Conservation (phyloP, 73 alveolate species). For the Paramecium bursaria region DNA sequence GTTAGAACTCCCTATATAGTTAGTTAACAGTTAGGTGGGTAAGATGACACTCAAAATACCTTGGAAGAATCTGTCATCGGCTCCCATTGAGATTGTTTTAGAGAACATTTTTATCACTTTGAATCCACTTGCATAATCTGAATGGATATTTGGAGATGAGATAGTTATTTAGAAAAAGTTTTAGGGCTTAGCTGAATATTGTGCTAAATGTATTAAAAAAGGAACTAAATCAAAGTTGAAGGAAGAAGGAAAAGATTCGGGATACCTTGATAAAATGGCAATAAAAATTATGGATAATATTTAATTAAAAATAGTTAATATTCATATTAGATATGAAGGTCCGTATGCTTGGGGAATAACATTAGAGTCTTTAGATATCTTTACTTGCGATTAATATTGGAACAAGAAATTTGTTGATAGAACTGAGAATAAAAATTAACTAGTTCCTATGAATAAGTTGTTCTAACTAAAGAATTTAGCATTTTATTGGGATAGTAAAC, state of each 20-base stretch:
- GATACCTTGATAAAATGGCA: constrained; percentile 88
- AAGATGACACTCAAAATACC: constrained; percentile 90
- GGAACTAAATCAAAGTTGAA: constrained; percentile 56
- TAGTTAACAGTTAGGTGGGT: constrained; percentile 82
- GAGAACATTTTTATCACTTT: constrained; percentile 89
- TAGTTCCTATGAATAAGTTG: constrained; percentile 72
- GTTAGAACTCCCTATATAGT: constrained; percentile 87
- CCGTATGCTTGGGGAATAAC: constrained; percentile 81
- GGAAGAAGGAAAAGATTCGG: constrained; percentile 78
- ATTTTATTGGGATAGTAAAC: constrained; percentile 68
- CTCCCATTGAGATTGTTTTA: constrained; percentile 88
- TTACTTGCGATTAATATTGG: constrained; percentile 91
- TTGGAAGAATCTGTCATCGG: constrained; percentile 93
- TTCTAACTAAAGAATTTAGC: constrained; percentile 74
- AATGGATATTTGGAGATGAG: constrained; percentile 79
- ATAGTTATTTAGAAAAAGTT: constrained; percentile 61
- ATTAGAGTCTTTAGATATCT: constrained; percentile 87
- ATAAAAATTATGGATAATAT: constrained; percentile 94
- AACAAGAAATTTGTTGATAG: constrained; percentile 88
- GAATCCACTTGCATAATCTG: constrained; percentile 72
- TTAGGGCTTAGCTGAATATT: constrained; percentile 72
- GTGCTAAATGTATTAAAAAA: constrained; percentile 55
- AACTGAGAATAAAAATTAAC: constrained; percentile 55
- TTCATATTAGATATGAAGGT: constrained; percentile 93
- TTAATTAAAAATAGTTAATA: constrained; percentile 87